phyloP scores from a whole-genome alignment of 805 yeast species.

The Candida tallmaniae region DNA sequence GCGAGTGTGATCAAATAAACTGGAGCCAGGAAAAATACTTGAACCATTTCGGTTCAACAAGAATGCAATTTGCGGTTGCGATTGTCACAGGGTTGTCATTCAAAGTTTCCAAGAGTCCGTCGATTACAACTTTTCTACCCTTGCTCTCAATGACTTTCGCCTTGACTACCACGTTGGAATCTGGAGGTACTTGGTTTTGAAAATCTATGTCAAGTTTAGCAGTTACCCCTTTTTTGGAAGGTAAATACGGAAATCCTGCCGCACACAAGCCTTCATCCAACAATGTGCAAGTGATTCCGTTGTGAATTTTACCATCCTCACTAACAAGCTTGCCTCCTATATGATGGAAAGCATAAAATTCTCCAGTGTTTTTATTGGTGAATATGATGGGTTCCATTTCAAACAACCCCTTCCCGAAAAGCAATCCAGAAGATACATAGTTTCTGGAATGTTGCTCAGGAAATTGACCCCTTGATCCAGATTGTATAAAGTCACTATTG shows the following conservation, averaged over 20 bases:
- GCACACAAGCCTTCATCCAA: conserved; percentile 82
- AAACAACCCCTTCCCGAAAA: conserved; percentile 62
- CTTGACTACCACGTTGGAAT: conserved; percentile 57
- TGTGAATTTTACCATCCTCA: conserved; percentile 70
- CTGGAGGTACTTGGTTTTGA: conserved; percentile 56
- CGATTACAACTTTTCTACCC: conserved; percentile 80
- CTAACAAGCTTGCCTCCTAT: conserved; percentile 65
- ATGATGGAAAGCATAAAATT: conserved; percentile 62
- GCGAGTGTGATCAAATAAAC: conserved; percentile 7
- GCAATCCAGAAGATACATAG: conserved; percentile 68
- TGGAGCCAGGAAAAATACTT: conserved; percentile 51
- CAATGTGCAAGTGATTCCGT: conserved; percentile 74
- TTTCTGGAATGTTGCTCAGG: conserved; percentile 57
- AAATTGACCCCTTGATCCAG: conserved; percentile 21
- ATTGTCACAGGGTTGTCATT: conserved; percentile 29
- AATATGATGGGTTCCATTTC: conserved; percentile 76
- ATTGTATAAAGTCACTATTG: conserved; percentile 11
- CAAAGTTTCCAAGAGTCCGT: conserved; percentile 59
- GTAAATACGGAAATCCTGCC: conserved; percentile 80
- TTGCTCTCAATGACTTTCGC: conserved; percentile 62
- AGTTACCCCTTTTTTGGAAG: conserved; percentile 83
- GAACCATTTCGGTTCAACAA: conserved; percentile 89
- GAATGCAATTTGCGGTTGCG: conserved; percentile 63
- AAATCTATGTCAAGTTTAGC: conserved; percentile 70
- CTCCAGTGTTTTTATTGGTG: conserved; percentile 44